These are phyloP conservation scores for Breviolum minutum DNA, from an alignment of 73 alveolate species.

Conservation along the genomic window DNA sequence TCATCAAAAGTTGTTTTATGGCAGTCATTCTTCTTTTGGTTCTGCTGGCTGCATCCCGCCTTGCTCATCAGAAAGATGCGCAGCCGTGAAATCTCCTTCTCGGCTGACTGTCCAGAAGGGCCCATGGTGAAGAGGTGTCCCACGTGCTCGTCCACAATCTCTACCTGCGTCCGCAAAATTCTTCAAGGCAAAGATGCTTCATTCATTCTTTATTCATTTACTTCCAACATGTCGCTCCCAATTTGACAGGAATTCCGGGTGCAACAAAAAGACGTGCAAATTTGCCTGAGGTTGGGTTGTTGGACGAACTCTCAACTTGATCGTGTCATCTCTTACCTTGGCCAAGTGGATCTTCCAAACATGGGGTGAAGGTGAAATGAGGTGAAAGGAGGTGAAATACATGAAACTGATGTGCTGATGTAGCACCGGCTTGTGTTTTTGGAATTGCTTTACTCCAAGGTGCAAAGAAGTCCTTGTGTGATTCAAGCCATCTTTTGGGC, in stretches of 20 bases:
- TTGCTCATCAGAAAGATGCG: slow-evolving; percentile 61
- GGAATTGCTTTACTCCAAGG: background rate
- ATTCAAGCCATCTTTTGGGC: slow-evolving; percentile 71
- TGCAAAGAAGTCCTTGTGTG: slow-evolving; percentile 55
- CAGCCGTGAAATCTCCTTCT: slow-evolving; percentile 49
- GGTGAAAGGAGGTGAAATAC: no score
- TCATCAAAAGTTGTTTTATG: background rate
- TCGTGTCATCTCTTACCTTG: slow-evolving; percentile 35
- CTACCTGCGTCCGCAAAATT: slow-evolving; percentile 4
- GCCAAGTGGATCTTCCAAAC: background rate
- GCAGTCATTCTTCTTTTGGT: background rate
- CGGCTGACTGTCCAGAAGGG: slow-evolving; percentile 17
- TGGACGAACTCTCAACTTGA: slow-evolving; percentile 62
- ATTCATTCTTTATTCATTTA: no score
- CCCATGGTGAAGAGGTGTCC: slow-evolving; percentile 56
- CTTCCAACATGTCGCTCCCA: background rate
- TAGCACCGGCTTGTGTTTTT: background rate
- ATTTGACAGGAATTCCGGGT: background rate
- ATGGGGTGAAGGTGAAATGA: no score
- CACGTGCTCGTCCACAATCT: slow-evolving; percentile 72
- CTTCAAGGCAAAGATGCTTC: no score
- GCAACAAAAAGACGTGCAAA: no score
- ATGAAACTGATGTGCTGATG: background rate
- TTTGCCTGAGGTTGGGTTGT: slow-evolving; percentile 63
- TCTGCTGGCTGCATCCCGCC: background rate